phyloP scores from a whole-genome alignment of 2,329 filamentous ascomycete genomes.

The Dothistroma septosporum region DNA sequence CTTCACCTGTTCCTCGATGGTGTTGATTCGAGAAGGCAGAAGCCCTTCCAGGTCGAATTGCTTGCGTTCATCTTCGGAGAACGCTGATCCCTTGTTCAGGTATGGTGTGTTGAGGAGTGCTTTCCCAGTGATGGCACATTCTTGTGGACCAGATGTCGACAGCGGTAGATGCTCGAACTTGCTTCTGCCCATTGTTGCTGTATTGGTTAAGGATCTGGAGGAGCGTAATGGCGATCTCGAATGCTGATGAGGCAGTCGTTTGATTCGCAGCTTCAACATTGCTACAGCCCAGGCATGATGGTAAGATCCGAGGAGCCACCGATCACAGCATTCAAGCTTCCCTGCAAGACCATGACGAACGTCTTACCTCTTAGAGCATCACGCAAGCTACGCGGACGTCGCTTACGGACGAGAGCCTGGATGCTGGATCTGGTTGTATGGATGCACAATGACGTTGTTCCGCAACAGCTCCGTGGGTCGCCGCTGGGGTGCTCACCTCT shows the following conservation, averaged over 20 bases:
- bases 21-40: conserved; percentile 68
- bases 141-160: conserved; percentile 11
- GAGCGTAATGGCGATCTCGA: not conserved
- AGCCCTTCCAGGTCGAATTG: conserved; percentile 69
- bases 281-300: not conserved
- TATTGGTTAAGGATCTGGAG: not conserved
- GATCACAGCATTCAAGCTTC: not conserved
- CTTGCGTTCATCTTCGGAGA: conserved; percentile 63
- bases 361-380: not conserved
- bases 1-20: conserved; percentile 68
- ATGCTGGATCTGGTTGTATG: not conserved
- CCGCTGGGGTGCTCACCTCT: not conserved
- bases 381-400: not conserved
- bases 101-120: conserved; percentile 61
- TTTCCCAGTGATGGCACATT: conserved; percentile 7
- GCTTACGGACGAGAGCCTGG: not conserved
- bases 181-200: not conserved
- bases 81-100: conserved; percentile 82
- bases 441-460: conserved; percentile 2
- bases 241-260: not conserved
- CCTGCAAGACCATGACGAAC: not conserved
- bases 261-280: not conserved
- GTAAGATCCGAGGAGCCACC: not conserved
- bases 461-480: not conserved
- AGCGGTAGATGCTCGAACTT: conserved; percentile 10